Percentiles rank a stretch among this genome's conserved stretches.
Conservation (phyloP, 2,329 filamentous ascomycete species). For the Fusarium decemcellulare region DNA sequence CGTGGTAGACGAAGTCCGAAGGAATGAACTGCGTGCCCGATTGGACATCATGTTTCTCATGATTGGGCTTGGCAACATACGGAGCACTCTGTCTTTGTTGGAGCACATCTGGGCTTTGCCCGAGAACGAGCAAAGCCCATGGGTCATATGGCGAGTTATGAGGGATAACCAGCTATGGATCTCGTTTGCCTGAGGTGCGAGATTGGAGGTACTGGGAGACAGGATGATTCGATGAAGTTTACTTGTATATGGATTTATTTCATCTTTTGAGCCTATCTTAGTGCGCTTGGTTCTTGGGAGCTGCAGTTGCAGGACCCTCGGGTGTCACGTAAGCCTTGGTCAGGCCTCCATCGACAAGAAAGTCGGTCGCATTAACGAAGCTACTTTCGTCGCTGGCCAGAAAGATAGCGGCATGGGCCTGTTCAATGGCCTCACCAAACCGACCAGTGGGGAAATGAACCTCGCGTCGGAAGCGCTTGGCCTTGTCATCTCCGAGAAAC, state of each 20-base stretch:
- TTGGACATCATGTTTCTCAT: not conserved
- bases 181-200: not conserved
- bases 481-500: not conserved
- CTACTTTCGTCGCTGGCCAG: not conserved
- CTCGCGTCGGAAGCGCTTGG: not conserved
- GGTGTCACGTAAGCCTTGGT: slow-evolving; percentile 1
- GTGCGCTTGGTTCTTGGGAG: not conserved
- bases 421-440: not conserved
- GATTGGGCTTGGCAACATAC: not conserved
- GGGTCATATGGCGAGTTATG: not conserved
- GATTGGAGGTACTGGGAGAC: too few species aligned
- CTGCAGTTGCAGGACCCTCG: not conserved
- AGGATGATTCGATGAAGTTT: too few species aligned
- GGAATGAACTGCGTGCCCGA: not conserved
- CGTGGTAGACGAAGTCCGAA: not conserved
- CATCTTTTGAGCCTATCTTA: not conserved
- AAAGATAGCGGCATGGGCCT: not conserved
- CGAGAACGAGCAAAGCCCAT: not conserved
- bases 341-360: not conserved
- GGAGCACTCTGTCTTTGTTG: not conserved
- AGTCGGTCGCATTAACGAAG: not conserved
- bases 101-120: not conserved
- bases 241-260: not conserved
- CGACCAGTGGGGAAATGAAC: slow-evolving; percentile 1
- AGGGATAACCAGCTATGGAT: not conserved